Evolutionary conservation across 177 flowering plant genomes (phyloP).

Genomic region (Telopea speciosissima): DNA sequence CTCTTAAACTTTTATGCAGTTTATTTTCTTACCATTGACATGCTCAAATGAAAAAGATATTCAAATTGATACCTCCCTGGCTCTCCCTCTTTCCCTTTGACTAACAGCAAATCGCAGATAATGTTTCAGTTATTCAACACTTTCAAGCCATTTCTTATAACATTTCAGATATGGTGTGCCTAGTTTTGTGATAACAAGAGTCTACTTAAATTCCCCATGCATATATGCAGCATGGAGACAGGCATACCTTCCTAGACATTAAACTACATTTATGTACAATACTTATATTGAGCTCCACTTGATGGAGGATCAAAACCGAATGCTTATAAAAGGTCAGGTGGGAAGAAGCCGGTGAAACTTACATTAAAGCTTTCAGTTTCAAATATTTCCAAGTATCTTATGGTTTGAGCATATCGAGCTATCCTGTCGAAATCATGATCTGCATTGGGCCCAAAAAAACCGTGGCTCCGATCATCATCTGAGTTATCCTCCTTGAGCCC

Average conservation of each 20-base stretch:
- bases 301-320: neutral
- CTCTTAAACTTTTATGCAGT: neutral
- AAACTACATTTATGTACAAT: neutral
- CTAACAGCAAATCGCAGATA: neutral
- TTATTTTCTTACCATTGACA: neutral
- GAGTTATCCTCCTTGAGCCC: conserved; percentile 61
- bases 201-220: neutral
- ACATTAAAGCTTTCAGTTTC: conserved; percentile 77
- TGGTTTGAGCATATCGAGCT: conserved; percentile 87
- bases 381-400: conserved; percentile 68
- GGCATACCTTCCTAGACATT: neutral
- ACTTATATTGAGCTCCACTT: neutral
- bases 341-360: conserved; percentile 16
- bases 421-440: conserved; percentile 30
- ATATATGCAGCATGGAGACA: neutral
- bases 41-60: neutral
- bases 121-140: neutral
- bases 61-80: neutral
- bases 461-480: conserved; percentile 90
- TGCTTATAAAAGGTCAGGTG: neutral
- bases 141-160: neutral
- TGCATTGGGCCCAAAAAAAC: conserved; percentile 47
- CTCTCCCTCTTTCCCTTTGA: neutral
- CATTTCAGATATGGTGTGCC: neutral
- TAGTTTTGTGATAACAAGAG: neutral